Conservation (phyloP, 2,329 filamentous ascomycete genomes). For the Ophiostoma australiae region DNA sequence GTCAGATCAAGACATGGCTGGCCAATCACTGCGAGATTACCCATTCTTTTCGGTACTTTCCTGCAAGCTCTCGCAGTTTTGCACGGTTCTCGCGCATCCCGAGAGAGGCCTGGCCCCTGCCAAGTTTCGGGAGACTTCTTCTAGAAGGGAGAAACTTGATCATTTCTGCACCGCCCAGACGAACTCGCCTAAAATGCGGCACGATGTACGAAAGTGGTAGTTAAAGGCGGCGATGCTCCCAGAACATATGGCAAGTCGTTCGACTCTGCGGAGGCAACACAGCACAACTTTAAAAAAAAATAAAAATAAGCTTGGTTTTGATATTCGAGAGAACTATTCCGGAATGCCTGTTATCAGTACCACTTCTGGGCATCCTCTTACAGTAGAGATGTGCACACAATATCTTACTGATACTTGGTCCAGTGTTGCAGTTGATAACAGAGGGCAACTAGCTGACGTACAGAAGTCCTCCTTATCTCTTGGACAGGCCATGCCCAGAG, state of each 20-base stretch:
- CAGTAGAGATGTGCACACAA: neutral
- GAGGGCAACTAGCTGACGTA: neutral
- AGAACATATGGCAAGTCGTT: neutral
- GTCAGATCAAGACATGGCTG: too few relatives aligned
- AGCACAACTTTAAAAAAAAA: too few relatives aligned
- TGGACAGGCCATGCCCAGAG: conserved; percentile 1
- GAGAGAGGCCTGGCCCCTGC: neutral
- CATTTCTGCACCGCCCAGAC: neutral
- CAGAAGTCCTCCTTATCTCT: neutral
- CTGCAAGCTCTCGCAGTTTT: neutral
- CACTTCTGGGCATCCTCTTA: neutral
- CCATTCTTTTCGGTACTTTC: neutral
- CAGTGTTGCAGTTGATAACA: neutral
- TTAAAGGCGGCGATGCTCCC: neutral
- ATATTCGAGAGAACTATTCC: too few relatives aligned
- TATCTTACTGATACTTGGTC: neutral
- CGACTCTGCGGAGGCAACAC: neutral
- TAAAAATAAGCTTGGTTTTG: too few relatives aligned
- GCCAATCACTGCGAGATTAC: neutral
- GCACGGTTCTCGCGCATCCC: neutral
- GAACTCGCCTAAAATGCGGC: too few relatives aligned
- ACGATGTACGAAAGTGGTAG: neutral
- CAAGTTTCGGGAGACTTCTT: conserved; percentile 1
- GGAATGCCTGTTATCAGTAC: neutral
- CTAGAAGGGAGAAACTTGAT: neutral